phyloP scores from a whole-genome alignment of 1,284 basidiomycete genomes.

The Cryptococcus hybrid region DNA sequence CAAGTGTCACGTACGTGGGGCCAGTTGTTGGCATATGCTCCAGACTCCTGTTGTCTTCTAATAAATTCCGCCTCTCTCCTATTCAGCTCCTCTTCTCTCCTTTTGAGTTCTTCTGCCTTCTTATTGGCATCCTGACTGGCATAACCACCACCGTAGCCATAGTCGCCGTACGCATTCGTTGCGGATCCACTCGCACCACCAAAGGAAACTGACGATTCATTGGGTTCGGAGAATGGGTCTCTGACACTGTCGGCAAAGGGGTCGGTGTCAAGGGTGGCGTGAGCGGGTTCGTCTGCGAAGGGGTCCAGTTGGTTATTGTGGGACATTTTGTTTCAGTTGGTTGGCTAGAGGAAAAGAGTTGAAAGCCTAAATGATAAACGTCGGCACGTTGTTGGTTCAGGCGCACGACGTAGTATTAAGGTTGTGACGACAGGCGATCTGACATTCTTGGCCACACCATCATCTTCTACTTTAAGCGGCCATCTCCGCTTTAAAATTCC shows the following conservation, averaged over 20 bases:
- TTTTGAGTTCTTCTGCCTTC: conserved; percentile 39
- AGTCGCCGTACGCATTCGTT: conserved; percentile 10
- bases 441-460: too few relatives aligned
- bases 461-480: too few relatives aligned
- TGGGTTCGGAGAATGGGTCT: conserved; percentile 40
- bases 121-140: conserved; percentile 10
- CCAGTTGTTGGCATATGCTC: conserved; percentile 46
- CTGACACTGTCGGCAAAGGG: conserved; percentile 36
- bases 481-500: too few relatives aligned
- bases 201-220: conserved; percentile 42
- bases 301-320: conserved; percentile 4
- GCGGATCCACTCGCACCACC: conserved; percentile 1
- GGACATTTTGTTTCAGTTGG: not conserved
- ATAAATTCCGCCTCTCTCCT: conserved; percentile 31
- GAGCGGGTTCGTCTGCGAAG: conserved; percentile 10
- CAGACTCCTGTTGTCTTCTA: conserved; percentile 31
- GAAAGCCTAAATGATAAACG: too few relatives aligned
- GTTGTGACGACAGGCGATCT: too few relatives aligned
- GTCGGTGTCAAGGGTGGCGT: conserved; percentile 20
- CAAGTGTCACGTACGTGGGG: conserved; percentile 12
- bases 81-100: conserved; percentile 29
- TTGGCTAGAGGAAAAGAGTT: not conserved
- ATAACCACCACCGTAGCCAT: conserved; percentile 13
- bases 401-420: too few relatives aligned
- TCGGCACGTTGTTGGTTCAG: too few relatives aligned